Base-by-base conservation (phyloP, 148 eudicot genomes). In the Camellia sinensis region DNA sequence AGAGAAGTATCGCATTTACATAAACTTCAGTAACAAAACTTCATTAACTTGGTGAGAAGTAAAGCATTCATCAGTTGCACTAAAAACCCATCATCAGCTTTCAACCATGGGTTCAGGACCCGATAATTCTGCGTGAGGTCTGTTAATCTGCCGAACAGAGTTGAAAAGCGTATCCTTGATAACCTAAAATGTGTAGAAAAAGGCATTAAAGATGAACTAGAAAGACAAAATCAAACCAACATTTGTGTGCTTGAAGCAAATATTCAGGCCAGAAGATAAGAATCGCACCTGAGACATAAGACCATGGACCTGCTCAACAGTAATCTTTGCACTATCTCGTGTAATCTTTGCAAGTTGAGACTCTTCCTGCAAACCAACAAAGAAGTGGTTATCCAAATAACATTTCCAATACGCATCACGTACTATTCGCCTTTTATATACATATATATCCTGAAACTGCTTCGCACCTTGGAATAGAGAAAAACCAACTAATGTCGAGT, bases 271-370 rank as follows among this genome's bases (percentile, higher is more conserved):
- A 6, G 9, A 67, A 2, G 37, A 60, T 4, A 67, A 65, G 73
- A 75, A 71, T 15, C 48, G 52, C 12, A 93, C 99, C 97, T 92
- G 99, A 14, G 99, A 95, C 99, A 95, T 95, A 76, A 95, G 83
- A 48, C 98, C 98, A 89, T 95, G 99, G 74, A 93, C 99, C 83
- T 93, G 98, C 88, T 96, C 99, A n/a, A 92, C 99, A 3, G 98
- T 91, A 64, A 96, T 96, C 91, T 96, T 96, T n/a, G 98, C 91
- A 89, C 99, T 96, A 81, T 96, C 98, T 67, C 97, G 93, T 4
- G 97, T 96, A 71, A 96, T 96, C 89, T 96, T 96, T 59, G 92
- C 92, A 80, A 96, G 97, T 65, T 90, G 93, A 50, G 98, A 92
- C 67, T 96, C 99, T 86, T 96, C 99, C 99, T 93, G 94, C 74